These are phyloP conservation scores for Ilex paraguariensis DNA, from an alignment of 305 asterid species.

Conservation along the genomic window DNA sequence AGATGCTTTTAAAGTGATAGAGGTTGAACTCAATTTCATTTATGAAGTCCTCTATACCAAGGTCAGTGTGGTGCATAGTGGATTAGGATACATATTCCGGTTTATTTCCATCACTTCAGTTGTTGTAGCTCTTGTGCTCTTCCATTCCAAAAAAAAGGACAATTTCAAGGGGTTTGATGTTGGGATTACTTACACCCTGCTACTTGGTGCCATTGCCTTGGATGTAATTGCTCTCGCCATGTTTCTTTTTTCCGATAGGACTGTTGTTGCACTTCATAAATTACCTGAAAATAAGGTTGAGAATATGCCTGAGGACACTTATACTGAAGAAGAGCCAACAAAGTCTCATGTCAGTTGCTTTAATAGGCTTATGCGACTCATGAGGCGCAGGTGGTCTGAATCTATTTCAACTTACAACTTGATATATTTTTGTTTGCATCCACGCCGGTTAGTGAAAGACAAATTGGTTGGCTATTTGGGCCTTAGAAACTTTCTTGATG, in stretches of 20 bases:
- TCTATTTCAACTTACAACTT: slow-evolving; percentile 28
- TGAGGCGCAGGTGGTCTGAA: slow-evolving; percentile 38
- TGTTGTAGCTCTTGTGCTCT: slow-evolving; percentile 28
- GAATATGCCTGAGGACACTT: no score
- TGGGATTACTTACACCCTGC: slow-evolving; percentile 36
- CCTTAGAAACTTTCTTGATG: slow-evolving; percentile 18
- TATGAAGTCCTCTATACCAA: slow-evolving; percentile 50
- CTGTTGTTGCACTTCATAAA: background rate
- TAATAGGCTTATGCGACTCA: background rate
- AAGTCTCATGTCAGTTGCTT: slow-evolving; percentile 1
- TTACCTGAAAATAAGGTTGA: slow-evolving; percentile 16
- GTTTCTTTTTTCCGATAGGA: slow-evolving; percentile 41
- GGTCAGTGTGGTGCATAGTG: slow-evolving; percentile 27
- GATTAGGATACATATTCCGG: slow-evolving; percentile 17
- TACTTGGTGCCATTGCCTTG: slow-evolving; percentile 37
- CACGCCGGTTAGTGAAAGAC: slow-evolving; percentile 13
- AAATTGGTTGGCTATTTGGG: slow-evolving; percentile 16
- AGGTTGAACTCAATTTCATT: slow-evolving; percentile 48
- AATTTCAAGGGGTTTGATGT: slow-evolving; percentile 16
- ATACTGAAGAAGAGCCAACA: background rate
- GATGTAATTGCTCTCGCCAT: slow-evolving; percentile 30
- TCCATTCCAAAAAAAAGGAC: slow-evolving; percentile 22
- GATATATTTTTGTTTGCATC: slow-evolving; percentile 26
- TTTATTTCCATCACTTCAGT: slow-evolving; percentile 23
- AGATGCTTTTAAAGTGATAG: slow-evolving; percentile 44